phyloP scores from a whole-genome alignment of 1,139 yeast species.

The Saccharomycopsis crataegensis region DNA sequence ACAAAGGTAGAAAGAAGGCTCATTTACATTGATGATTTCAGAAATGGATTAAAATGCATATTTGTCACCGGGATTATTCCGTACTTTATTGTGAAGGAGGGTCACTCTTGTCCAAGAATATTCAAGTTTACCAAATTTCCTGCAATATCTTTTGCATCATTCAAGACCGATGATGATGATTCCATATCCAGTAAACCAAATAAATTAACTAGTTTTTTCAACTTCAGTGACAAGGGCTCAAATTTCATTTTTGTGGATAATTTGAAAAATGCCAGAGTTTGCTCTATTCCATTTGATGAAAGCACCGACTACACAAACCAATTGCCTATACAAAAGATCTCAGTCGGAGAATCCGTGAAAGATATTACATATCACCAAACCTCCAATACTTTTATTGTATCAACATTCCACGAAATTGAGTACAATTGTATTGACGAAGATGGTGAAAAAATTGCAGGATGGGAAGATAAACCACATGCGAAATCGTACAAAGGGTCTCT shows the following conservation, averaged over 20 bases:
- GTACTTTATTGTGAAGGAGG: conserved; percentile 56
- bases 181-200: neutral
- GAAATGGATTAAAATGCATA: conserved; percentile 53
- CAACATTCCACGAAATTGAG: conserved; percentile 53
- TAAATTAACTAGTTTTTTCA: conserved; percentile 10
- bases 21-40: conserved; percentile 45
- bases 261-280: conserved; percentile 63
- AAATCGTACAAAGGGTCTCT: conserved; percentile 51
- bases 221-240: conserved; percentile 16
- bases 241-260: conserved; percentile 73
- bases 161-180: conserved; percentile 24
- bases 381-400: conserved; percentile 56
- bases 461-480: conserved; percentile 46
- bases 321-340: conserved; percentile 51
- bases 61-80: conserved; percentile 75
- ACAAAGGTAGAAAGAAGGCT: conserved; percentile 64
- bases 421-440: conserved; percentile 74
- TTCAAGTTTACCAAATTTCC: conserved; percentile 62
- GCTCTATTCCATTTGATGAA: conserved; percentile 39
- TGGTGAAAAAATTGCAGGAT: conserved; percentile 55
- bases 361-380: conserved; percentile 66
- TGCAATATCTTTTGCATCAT: conserved; percentile 54
- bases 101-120: conserved; percentile 58
- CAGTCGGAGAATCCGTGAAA: conserved; percentile 58
- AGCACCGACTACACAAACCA: conserved; percentile 47